Base-by-base conservation (phyloP, 2,329 filamentous ascomycete species). In the Calonectria multiphialidica region DNA sequence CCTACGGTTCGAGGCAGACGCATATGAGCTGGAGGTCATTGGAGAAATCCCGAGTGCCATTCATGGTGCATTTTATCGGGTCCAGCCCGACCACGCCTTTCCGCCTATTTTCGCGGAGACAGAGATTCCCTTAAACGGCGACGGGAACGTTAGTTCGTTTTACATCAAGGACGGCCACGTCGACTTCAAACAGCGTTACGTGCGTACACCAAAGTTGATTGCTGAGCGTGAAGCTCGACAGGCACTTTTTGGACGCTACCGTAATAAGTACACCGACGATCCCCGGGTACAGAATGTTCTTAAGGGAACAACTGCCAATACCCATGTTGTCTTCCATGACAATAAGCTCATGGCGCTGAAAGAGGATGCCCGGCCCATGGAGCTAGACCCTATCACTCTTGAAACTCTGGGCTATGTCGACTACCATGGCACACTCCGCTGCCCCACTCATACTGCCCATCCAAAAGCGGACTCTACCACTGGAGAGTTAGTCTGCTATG, bases 91-190 rank as follows among this genome's bases (percentile, higher is more conserved):
- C 12, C 68, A 62, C 6, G 61, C 65, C 12, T 70, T 70, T 16
- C 49, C 42, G 12, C 61, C 68, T 3, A 66, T 70, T 42, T 28
- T 70, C 5, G 61, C 45, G 6, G 37, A 70, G 16, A n/a, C 28
- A 47, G 68, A 44, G 6, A n/a, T n/a, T 15, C 59, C 44, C 42
- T 59, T 70, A 18, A 70, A 70, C 12, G 68, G 68, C 1, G 68
- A 70, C 59, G 68, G 68, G 28, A 70, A 35, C 23, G 50, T 70
- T n/a, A 61, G 42, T 9, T 50, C 68, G 4, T 70, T 70, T 40
- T 33, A 53, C 21, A 61, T 70, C 45, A 40, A 18, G 12, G 44
- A 66, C 8, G 68, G 68, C 5, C 25, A 70, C 13, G 68, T 70
- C 15, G 42, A 70, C 15, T 50, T 70, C 30, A 53, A 70, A 25